phyloP scores from a whole-genome alignment of 768 basidiomycete species.

The Boletellus ananas region DNA sequence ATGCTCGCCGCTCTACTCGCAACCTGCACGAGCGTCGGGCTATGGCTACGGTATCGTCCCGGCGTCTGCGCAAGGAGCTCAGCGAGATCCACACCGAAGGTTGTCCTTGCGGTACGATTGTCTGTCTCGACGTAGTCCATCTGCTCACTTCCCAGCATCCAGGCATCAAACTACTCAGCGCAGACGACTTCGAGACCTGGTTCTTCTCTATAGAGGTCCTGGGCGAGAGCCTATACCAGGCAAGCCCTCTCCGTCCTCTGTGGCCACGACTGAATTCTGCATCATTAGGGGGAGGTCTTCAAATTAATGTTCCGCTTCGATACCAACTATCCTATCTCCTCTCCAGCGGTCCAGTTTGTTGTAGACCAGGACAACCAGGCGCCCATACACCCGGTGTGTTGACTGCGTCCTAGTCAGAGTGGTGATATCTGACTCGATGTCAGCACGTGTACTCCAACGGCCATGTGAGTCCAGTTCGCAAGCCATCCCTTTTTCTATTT shows the following conservation, averaged over 20 bases:
- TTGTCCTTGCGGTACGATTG: constrained; percentile 55
- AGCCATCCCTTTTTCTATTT: constrained; percentile 9
- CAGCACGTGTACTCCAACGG: constrained; percentile 88
- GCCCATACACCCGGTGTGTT: constrained; percentile 76
- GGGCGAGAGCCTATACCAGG: constrained; percentile 79
- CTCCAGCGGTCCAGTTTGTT: constrained; percentile 85
- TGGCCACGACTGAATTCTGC: constrained; percentile 1
- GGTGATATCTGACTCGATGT: constrained; percentile 11
- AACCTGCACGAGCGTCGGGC: constrained; percentile 18
- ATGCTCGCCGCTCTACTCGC: constrained; percentile 1
- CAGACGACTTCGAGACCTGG: constrained; percentile 80
- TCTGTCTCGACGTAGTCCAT: neutral
- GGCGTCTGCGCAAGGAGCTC: constrained; percentile 70
- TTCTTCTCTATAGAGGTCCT: constrained; percentile 75
- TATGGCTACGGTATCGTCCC: constrained; percentile 62
- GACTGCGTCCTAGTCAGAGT: neutral
- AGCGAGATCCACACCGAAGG: constrained; percentile 62
- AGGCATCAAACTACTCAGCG: constrained; percentile 73
- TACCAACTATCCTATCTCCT: constrained; percentile 76
- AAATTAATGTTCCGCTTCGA: constrained; percentile 83
- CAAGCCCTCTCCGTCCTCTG: constrained; percentile 23
- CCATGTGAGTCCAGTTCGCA: constrained; percentile 48
- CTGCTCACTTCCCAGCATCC: constrained; percentile 2
- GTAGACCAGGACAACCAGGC: constrained; percentile 58
- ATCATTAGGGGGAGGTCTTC: constrained; percentile 66